phyloP scores from a whole-genome alignment of 805 yeast genomes.

The Saturnispora hagleri region DNA sequence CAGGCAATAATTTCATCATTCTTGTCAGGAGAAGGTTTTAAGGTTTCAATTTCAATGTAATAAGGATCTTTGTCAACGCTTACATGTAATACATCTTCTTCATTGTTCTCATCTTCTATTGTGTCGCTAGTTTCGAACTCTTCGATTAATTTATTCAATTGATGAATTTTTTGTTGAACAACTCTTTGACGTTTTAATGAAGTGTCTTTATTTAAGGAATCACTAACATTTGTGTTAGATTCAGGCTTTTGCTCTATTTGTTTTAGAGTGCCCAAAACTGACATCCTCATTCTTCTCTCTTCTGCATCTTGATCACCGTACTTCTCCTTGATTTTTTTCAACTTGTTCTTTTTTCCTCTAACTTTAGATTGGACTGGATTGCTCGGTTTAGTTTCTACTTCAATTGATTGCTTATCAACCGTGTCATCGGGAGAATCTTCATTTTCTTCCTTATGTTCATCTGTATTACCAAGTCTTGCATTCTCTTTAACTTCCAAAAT shows the following conservation, averaged over 20 bases:
- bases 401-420: neutral
- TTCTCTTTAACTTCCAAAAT: conserved; percentile 6
- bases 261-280: conserved; percentile 76
- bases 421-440: conserved; percentile 3
- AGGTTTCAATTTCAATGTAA: conserved; percentile 19
- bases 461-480: neutral
- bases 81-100: conserved; percentile 13
- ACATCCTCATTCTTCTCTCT: conserved; percentile 66
- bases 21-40: conserved; percentile 36
- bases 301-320: conserved; percentile 91
- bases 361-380: conserved; percentile 33
- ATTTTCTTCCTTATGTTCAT: conserved; percentile 16
- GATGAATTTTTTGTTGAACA: conserved; percentile 25
- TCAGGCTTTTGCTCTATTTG: conserved; percentile 29
- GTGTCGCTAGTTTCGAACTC: conserved; percentile 21
- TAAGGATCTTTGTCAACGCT: conserved; percentile 26
- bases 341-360: conserved; percentile 79
- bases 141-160: conserved; percentile 25
- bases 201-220: conserved; percentile 7
- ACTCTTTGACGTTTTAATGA: conserved; percentile 17
- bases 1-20: conserved; percentile 51
- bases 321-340: conserved; percentile 73
- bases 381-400: conserved; percentile 13
- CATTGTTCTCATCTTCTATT: conserved; percentile 13
- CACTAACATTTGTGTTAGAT: conserved; percentile 8